phyloP scores from a whole-genome alignment of 805 yeast species.

The Lipomyces spencermartinsiae region DNA sequence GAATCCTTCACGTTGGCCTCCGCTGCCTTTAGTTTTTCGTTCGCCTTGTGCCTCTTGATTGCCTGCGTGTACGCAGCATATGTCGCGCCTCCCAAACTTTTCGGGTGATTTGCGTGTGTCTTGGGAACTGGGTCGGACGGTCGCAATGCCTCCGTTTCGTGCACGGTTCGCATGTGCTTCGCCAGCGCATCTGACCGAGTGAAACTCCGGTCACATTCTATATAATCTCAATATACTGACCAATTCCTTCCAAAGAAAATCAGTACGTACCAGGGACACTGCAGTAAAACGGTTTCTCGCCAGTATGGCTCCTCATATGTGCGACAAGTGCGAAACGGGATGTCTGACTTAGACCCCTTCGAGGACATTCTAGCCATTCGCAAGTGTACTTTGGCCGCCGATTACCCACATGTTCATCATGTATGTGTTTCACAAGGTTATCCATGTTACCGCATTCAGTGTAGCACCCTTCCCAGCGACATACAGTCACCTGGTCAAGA shows the following conservation, averaged over 20 bases:
- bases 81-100: slow-evolving; percentile 22
- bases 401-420: slow-evolving; percentile 49
- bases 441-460: slow-evolving; percentile 46
- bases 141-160: slow-evolving; percentile 50
- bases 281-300: slow-evolving; percentile 70
- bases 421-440: slow-evolving; percentile 52
- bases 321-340: slow-evolving; percentile 64
- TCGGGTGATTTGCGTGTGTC: slow-evolving; percentile 20
- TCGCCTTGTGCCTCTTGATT: slow-evolving; percentile 7
- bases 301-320: slow-evolving; percentile 70
- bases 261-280: slow-evolving; percentile 50
- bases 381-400: slow-evolving; percentile 55
- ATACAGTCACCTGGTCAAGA: slow-evolving; percentile 41
- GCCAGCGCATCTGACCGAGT: slow-evolving; percentile 67
- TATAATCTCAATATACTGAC: neutral
- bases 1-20: slow-evolving; percentile 10
- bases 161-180: slow-evolving; percentile 67
- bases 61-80: slow-evolving; percentile 17
- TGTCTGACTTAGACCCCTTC: slow-evolving; percentile 59
- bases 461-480: slow-evolving; percentile 52
- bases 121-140: slow-evolving; percentile 34
- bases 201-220: slow-evolving; percentile 68
- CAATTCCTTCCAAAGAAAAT: neutral
- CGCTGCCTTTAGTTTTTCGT: slow-evolving; percentile 4
- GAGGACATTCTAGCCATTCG: slow-evolving; percentile 65